A percentile compares a stretch with the other conserved stretches of the same genome.
These are phyloP conservation scores for Tylopilus rubrobrunneus DNA, from an alignment of 768 basidiomycete genomes.

Conservation along the genomic window DNA sequence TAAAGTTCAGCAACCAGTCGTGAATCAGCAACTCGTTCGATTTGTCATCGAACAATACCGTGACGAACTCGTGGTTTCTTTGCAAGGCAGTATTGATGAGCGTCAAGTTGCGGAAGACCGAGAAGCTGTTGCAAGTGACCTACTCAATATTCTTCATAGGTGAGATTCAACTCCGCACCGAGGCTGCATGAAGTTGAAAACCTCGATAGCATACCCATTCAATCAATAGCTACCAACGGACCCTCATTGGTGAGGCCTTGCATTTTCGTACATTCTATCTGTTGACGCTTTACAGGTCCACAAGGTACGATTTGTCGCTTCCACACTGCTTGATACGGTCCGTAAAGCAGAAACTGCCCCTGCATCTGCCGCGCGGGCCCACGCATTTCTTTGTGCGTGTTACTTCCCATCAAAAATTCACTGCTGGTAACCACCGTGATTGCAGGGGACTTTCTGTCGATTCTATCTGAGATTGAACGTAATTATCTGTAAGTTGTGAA, in stretches of 20 bases:
- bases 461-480: slow-evolving; percentile 86
- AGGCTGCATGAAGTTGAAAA: slow-evolving; percentile 3
- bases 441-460: slow-evolving; percentile 88
- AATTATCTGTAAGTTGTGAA: slow-evolving; percentile 68
- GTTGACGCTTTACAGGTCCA: slow-evolving; percentile 52
- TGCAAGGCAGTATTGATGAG: slow-evolving; percentile 65
- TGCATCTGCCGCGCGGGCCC: slow-evolving; percentile 77
- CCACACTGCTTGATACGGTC: slow-evolving; percentile 81
- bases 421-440: background rate
- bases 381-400: slow-evolving; percentile 76
- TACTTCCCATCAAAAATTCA: background rate
- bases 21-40: slow-evolving; percentile 81
- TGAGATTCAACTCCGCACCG: slow-evolving; percentile 23
- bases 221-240: slow-evolving; percentile 87
- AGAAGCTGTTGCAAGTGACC: slow-evolving; percentile 82
- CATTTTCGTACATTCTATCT: background rate
- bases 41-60: slow-evolving; percentile 92
- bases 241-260: slow-evolving; percentile 59
- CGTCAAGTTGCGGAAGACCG: slow-evolving; percentile 65
- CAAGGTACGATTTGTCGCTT: slow-evolving; percentile 92
- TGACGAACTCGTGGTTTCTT: slow-evolving; percentile 71
- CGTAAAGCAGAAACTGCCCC: slow-evolving; percentile 77
- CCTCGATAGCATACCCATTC: slow-evolving; percentile 73
- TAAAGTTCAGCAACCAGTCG: background rate
- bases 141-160: slow-evolving; percentile 84